Base-by-base conservation (phyloP, 2,329 filamentous ascomycete species). In the Pyricularia sp. region DNA sequence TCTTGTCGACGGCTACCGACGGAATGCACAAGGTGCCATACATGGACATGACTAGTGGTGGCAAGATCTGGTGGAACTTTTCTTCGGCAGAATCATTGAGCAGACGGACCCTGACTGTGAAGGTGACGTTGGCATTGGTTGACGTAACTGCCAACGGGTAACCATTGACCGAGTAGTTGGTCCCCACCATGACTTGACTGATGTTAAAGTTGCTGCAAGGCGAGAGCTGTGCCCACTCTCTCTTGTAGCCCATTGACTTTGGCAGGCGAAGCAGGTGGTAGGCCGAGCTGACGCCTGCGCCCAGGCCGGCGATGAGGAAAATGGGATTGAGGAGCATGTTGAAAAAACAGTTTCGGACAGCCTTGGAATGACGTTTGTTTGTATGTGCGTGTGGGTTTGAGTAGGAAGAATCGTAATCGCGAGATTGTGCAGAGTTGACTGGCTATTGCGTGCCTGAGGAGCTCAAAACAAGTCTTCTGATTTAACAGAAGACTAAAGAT, bases 91-190 rank as follows among this genome's bases (percentile, higher is more conserved):
- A 57, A 19, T 64, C 24, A 22, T 64, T 64, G 28, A 60, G 53
- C 24, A 64, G 33, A 13, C 55, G 26, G n/a, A 64, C 31, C 9
- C 33, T 31, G 22, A 60, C 63, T 5, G 63, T 64, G 33, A 60
- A 60, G 1, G 63, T 64, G 53, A 64, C 63, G 31, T 64, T 57
- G 22, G 53, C 19, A 9, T 60, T 9, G 16, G 63, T 64, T 13
- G 63, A 64, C 4, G 55, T 64, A 33, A 57, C 63, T n/a, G 63
- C 53, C 24, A 64, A 60, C 16, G 63, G 63, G 63, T 60, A 64
- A 22, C 63, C 63, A 24, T 59, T 35, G 31, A 64, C 55, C 33
- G 63, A 26, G 16, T 60, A 64, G 55, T 60, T 64, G 63, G 53
- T 31, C 12, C 63, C 63, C 13, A 59, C 26, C 9, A 33, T 19